phyloP scores from a whole-genome alignment of 2,329 filamentous ascomycete species.

The Clonostachys byssicola region DNA sequence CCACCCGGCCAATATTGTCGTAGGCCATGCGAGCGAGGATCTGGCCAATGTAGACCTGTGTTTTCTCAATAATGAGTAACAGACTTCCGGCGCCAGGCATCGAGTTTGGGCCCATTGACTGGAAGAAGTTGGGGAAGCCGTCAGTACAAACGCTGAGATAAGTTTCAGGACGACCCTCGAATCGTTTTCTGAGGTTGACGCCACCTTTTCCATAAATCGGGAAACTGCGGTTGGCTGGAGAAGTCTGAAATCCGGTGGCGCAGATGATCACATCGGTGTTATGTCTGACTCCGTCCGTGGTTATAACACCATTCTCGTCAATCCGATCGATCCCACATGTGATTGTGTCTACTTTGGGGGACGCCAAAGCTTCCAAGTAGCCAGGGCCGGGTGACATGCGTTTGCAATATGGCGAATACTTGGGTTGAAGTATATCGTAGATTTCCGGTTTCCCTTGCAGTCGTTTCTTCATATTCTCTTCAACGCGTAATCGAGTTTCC shows the following conservation, averaged over 20 bases:
- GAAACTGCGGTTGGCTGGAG: conserved; percentile 23
- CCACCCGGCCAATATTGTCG: conserved; percentile 23
- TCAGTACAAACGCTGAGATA: conserved; percentile 40
- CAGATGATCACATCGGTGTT: conserved; percentile 25
- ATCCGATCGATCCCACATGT: conserved; percentile 29
- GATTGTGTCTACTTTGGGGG: conserved; percentile 44
- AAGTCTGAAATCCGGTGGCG: conserved; percentile 32
- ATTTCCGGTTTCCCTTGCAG: conserved; percentile 2
- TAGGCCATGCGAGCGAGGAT: background rate
- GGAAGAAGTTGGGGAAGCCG: conserved; percentile 37
- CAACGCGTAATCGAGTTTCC: conserved; percentile 31
- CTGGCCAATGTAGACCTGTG: background rate
- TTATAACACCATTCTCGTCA: conserved; percentile 18
- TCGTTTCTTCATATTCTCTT: conserved; percentile 35
- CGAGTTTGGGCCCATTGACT: background rate
- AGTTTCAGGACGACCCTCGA: conserved; percentile 34
- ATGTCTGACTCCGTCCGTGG: conserved; percentile 17
- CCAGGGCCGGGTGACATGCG: conserved; percentile 40
- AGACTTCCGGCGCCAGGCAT: background rate
- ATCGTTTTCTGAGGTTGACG: conserved; percentile 39
- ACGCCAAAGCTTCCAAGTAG: conserved; percentile 37
- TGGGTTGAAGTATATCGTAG: conserved; percentile 39
- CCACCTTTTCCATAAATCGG: conserved; percentile 41
- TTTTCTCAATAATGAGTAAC: background rate
- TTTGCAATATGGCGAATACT: conserved; percentile 25